Base-by-base conservation (phyloP, 2,329 filamentous ascomycete genomes). In the Tolypocladium album region DNA sequence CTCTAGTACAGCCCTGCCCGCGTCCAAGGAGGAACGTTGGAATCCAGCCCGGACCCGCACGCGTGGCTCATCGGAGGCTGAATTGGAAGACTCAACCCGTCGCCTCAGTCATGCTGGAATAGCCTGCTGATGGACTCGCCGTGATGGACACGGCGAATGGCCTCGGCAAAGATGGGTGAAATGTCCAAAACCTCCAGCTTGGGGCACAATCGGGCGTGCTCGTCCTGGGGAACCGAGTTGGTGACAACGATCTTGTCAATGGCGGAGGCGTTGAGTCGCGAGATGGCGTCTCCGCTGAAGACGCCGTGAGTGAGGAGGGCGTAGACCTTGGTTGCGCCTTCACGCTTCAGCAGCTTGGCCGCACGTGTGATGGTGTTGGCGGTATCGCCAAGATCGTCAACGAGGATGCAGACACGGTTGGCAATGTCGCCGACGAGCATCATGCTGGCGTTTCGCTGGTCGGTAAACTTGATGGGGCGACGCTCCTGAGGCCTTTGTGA, bases 91-190 rank as follows among this genome's bases (percentile, higher is more conserved):
- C 31, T 31, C 50, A 53, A 22, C 13, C 8, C 34, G 12, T 12
- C 12, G 31, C 17, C 58, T 65, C 55, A 70, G 65, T 65, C 62
- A 61, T 74, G 72, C 66, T 75, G 72, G 64, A 99, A 99, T 58
- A 99, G 82, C 62, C 94, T 90, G 72, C 92, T 96, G 76, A 99
- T 96, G 70, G 91, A 96, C 78, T 99, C 94, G 69, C 94, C 94
- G 74, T 97, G 92, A 76, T 99, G 94, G 61, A 97, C 93, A 64
- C 94, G 86, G 64, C 94, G 89, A 67, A 97, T 97, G 57, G 94
- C 90, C 82, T 97, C 93, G 61, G 90, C 92, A 72, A 97, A 97
- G 61, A 97, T 87, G 66, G 90, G 88, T 59, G 91, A 90, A 62
- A 97, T 74, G 70, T 97, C 93, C 63, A 99, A 78, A 57, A 97